Evolutionary conservation across 2,329 filamentous ascomycete species (phyloP), one percentile per base, ranked within the genome.

Genomic region (Aspergillus quadricinctus): DNA sequence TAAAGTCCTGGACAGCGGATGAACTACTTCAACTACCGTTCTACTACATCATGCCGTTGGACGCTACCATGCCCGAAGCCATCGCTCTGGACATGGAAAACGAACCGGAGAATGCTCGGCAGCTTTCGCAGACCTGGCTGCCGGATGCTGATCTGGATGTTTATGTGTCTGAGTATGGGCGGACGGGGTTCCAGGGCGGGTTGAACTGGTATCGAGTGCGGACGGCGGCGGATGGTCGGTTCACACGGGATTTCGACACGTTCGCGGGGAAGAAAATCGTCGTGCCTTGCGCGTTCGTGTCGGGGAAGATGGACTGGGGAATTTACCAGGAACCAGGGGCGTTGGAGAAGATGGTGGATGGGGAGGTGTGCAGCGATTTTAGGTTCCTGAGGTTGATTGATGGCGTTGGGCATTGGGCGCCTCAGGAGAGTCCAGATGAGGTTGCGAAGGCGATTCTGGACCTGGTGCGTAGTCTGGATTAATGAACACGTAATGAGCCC

Each of bases 331-430:
- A 86, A 61, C 86, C 86, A 0, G 84, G 84, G 0, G 84, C 80
- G 0, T 66, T 89, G 4, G 83, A 88, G 65, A 78, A 77, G 28
- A 82, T 85, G 69, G 75, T 52, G 21, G 56, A 64, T 31, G 63
- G 65, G n/a, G 71, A 76, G 7, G 75, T 76, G 0, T 87, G 83
- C 60, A 73, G 70, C 27, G 77, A 80, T 56, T 87, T 84, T 65
- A 75, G 76, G 50, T 81, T 82, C 0, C 69, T 75, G 35, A 79
- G 67, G 50, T 72, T 85, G 19, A 73, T 89, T 11, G 79, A 85
- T 17, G 79, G 79, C 0, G 85, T 85, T 4, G 87, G 87, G 0
- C 87, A 89, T 73, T 89, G 87, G 87, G 81, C 87, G 37, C 85
- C 87, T 66, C 84, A 88, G 69, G 86, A 89, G 68, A 77, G 83